Base-by-base conservation (phyloP, 2,329 filamentous ascomycete genomes). In the Cladosporium sp. region DNA sequence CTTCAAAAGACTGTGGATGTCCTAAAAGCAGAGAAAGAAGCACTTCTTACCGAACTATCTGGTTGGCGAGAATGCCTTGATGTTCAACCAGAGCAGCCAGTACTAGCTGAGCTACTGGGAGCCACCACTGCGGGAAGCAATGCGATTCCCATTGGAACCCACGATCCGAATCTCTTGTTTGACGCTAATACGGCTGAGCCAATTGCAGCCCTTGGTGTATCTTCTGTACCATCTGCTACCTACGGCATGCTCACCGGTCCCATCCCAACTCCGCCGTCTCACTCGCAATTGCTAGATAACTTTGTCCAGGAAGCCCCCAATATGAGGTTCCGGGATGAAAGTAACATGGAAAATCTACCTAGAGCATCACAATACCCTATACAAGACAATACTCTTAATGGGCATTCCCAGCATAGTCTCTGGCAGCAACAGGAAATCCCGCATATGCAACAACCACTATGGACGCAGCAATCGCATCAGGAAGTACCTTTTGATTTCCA, bases 61-160 rank as follows among this genome's bases (percentile, higher is more conserved):
- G 34, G 30, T 14, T 57, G 54, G 54, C 54, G 54, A 49, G 19
- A 17, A 34, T 54, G 51, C 12, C 37, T 54, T 6, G 51, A 54
- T 30, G 37, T 36, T 12, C 38, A 37, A 11, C 8, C 51, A 8
- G 34, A 20, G 51, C 51, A 54, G n/a, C 36, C 37, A 19, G 37
- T 25, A 15, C 51, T 37, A 30, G 37, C 51, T 40, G 37, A 47
- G 15, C 14, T 28, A 7, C 43, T 17, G 3, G 22, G 19, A 30
- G 15, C 25, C 22, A 47, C 25, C 9, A n/a, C 22, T 5, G 3
- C 28, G 14, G 22, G 25, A 11, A 47, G 14, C 15, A 28, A 47
- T 30, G 8, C 22, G 15, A 5, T n/a, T 20, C 43, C n/a, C 15
- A 8, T 30, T 28, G 43, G 43, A 22, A 30, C 15, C 42, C 51